Conservation (phyloP, 306 rosid genomes). For the Arachis hypogaea region DNA sequence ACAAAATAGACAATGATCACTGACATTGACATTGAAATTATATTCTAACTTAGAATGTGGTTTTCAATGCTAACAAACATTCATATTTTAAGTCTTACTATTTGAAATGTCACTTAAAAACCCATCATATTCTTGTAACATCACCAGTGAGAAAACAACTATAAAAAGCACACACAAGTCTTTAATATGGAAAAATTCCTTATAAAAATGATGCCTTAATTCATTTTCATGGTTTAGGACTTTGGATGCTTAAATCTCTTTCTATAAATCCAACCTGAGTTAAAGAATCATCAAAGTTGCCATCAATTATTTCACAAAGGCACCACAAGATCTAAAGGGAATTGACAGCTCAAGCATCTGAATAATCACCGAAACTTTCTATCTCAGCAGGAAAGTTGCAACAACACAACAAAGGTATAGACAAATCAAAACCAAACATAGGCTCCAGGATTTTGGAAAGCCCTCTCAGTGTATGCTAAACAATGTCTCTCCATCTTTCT, state of each 20-base stretch:
- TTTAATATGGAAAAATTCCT: conserved; percentile 1
- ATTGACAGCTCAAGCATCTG: conserved; percentile 48
- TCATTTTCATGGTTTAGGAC: neutral
- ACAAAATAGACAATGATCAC: no score
- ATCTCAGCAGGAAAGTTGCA: conserved; percentile 48
- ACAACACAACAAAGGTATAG: conserved; percentile 36
- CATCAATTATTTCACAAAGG: conserved; percentile 54
- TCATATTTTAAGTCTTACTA: no score
- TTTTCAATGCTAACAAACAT: no score
- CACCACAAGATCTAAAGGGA: conserved; percentile 39
- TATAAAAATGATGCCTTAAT: no score
- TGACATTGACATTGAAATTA: no score
- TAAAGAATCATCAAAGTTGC: conserved; percentile 45
- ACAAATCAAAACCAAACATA: conserved; percentile 56
- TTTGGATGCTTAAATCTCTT: neutral
- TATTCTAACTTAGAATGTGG: no score
- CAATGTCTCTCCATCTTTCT: conserved; percentile 53
- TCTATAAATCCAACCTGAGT: conserved; percentile 14
- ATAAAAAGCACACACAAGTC: neutral
- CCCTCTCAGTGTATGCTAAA: conserved; percentile 51
- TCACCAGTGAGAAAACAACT: no score
- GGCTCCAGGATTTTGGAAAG: conserved; percentile 55
- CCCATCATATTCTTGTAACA: no score
- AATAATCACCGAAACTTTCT: conserved; percentile 47
- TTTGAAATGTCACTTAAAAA: no score